Conservation (phyloP, 257 asterid species). For the Striga asiatica region DNA sequence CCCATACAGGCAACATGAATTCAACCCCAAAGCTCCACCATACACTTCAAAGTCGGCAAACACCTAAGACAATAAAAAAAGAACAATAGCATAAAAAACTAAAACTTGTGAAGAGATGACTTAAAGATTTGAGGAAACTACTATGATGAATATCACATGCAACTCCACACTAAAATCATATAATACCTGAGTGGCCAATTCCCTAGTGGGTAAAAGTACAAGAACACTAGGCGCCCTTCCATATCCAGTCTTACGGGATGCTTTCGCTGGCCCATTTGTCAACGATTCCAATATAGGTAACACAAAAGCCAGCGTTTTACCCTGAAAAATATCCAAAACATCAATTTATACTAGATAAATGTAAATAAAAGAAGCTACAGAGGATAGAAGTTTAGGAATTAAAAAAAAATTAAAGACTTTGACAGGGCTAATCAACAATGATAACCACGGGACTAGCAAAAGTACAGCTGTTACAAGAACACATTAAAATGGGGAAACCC, state of each 20-base stretch:
- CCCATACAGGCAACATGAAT: conserved; percentile 22
- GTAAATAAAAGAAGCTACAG: too few relatives aligned
- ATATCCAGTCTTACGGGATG: conserved; percentile 54
- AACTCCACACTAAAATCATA: too few relatives aligned
- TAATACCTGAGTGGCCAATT: conserved; percentile 81
- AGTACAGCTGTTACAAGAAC: too few relatives aligned
- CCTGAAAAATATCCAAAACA: conserved; percentile 28
- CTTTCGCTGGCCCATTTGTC: conserved; percentile 59
- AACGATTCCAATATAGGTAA: conserved; percentile 82
- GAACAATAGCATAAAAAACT: too few relatives aligned
- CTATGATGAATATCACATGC: too few relatives aligned
- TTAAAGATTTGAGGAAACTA: background rate
- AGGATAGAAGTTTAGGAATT: too few relatives aligned
- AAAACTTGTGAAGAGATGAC: background rate
- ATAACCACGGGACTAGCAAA: too few relatives aligned
- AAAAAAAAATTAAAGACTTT: too few relatives aligned
- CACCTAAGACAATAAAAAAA: conserved; percentile 55
- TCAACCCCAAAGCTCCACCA: conserved; percentile 76
- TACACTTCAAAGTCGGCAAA: conserved; percentile 62
- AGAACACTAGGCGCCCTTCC: conserved; percentile 86
- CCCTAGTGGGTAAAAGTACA: conserved; percentile 91
- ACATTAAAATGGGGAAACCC: conserved; percentile 1
- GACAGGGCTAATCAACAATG: too few relatives aligned
- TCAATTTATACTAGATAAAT: too few relatives aligned
- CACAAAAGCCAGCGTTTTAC: conserved; percentile 92